Conservation (phyloP, 306 rosid species). For the Arachis stenosperma region DNA sequence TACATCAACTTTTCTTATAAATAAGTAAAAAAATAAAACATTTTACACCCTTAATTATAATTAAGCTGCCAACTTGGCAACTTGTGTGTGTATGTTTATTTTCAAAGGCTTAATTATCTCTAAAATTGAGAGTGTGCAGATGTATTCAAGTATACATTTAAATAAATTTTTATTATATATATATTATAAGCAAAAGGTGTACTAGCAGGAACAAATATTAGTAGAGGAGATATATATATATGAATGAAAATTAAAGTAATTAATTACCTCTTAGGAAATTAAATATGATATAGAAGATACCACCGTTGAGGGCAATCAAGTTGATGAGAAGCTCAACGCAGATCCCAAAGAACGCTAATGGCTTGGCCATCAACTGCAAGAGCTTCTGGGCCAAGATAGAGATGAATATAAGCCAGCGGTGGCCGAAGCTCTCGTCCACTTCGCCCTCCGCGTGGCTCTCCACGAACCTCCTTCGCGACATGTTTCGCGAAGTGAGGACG, state of each 20-base stretch:
- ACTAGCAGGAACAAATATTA: too few species aligned
- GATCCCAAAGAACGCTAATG: conserved; percentile 37
- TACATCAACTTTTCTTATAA: too few species aligned
- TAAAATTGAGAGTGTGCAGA: too few species aligned
- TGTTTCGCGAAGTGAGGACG: conserved; percentile 39
- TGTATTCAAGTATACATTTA: too few species aligned
- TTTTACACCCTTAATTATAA: too few species aligned
- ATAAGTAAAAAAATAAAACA: too few species aligned
- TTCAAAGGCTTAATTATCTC: too few species aligned
- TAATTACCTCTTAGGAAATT: conserved; percentile 46
- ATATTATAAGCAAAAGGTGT: too few species aligned
- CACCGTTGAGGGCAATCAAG: conserved; percentile 39
- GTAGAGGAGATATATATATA: too few species aligned
- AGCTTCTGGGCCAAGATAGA: conserved; percentile 53
- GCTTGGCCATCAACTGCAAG: conserved; percentile 40
- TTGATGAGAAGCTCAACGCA: conserved; percentile 41
- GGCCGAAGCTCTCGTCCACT: conserved; percentile 31
- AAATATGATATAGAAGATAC: conserved; percentile 17
- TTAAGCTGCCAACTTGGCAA: too few species aligned
- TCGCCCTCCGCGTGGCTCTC: conserved; percentile 25
- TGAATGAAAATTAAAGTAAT: background rate
- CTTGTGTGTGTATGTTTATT: too few species aligned
- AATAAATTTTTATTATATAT: too few species aligned
- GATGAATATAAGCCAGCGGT: conserved; percentile 50
- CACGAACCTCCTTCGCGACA: conserved; percentile 40